Evolutionary conservation across 345 rosid species (phyloP), one percentile per base, ranked within the genome.

Genomic region (Pugionium dolabratum): DNA sequence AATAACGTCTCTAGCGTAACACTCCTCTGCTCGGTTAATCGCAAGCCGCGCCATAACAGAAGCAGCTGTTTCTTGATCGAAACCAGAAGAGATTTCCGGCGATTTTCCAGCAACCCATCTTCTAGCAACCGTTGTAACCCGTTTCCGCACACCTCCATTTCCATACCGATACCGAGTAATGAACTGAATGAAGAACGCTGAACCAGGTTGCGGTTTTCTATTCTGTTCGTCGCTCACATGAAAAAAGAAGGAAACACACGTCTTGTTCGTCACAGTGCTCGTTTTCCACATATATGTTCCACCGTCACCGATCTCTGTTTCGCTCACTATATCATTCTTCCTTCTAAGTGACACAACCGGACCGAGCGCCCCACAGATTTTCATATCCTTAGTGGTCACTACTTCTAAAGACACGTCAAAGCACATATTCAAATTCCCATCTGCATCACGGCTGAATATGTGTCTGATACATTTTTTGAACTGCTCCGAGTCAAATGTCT

Each of bases 51-150:
- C 96, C 95, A 90, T 88, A 36, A 94, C 89, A 0, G 93, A 83
- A 69, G 97, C 91, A 9, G 99, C 97, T 52, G 96, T 84, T 86
- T 94, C 97, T 81, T 94, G 99, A 80, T 90, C 97, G 26, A 94
- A 94, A 32, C 99, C 93, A 7, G 93, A 76, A 63, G 80, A 69
- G 37, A 87, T 81, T 60, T 94, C 99, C 1, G 91, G 87, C 1
- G 95, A 80, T 62, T 82, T 82, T 63, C 84, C 90, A n/a, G 78
- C 78, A 39, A 81, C 91, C 95, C 96, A 94, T 77, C 99, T 86
- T 74, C 99, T 85, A 4, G 96, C 97, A 62, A 88, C 96, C 0
- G 99, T 94, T 41, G 94, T 86, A 43, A 93, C 96, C 57, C 98
- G 83, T 71, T 85, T 86, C 69, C 85, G 76, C 40, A 85, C 8